Base-by-base conservation (phyloP, 2,329 filamentous ascomycete genomes). In the Gnomoniopsis smithogilvyi region DNA sequence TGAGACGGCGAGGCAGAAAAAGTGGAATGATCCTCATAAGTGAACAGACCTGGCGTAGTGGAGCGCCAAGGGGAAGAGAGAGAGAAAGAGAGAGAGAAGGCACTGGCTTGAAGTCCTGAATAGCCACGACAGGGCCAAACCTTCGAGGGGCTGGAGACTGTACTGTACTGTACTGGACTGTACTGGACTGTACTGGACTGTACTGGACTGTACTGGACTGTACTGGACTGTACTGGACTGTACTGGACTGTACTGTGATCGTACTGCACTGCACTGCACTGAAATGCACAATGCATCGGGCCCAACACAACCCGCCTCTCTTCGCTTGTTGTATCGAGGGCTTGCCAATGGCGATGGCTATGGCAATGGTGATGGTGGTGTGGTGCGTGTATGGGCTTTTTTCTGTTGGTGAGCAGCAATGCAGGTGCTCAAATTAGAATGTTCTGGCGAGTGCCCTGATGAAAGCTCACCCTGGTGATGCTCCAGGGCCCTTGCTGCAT, bases 21-120 rank as follows among this genome's bases (percentile, higher is more conserved):
- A 63, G 65, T 66, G 64, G 60, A 65, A 61, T 64, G 58, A 64
- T 59, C 6, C 63, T 65, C 45, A 60, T 56, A 57, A 56, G 54
- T 62, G 59, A 38, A 12, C 46, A 48, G 46, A 22, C 41, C 41
- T 45, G 41, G 41, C n/a, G 19, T 11, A 19, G 47, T 50, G 47
- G 47, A 36, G 51, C 45, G 41, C 3, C 41, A n/a, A 19, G 34
- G 15, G 34, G 8, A 8, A 36, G 15, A 36, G 34, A 8, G 8
- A 36, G 34, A 36, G 34, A 8, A 8, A 36, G 34, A 36, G 17
- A 21, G 19, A 21, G 15, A 6, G 51, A 45, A n/a, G n/a, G 30
- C 7, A 22, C 26, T 21, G 22, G 24, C 26, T 43, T 15, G 3
- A 12, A 41, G 36, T 4, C 12, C 14, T 41, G 36, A n/a, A 41